Base-by-base conservation (phyloP, 768 basidiomycete genomes). In the Cystofilobasidium macerans region DNA sequence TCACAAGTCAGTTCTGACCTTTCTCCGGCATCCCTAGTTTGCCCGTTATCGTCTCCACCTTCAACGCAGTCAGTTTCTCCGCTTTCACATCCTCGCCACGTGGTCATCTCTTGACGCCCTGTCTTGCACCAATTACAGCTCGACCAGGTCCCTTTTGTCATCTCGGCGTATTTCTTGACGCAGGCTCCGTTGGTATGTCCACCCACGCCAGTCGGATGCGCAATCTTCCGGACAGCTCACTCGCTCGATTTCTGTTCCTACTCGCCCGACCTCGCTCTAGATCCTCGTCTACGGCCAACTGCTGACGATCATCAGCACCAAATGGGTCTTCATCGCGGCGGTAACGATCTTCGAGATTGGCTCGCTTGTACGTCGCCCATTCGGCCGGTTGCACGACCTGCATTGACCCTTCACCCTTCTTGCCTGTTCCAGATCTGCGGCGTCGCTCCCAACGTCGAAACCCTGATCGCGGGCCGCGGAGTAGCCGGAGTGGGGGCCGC, bases 401-500 rank as follows among this genome's bases (percentile, higher is more conserved):
- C 38, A 40, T 40, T 40, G 8, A 7, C 36, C 36, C 36, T 14
- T 14, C 36, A 38, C 36, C 36, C 36, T 38, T 14, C 42, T 14
- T 42, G 42, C 42, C 36, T 38, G 7, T 13, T 16, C 14, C 42
- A 42, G 42, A 42, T 42, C 43, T 81, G 80, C 70, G 81, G 78
- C 35, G 74, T 77, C 0, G 72, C 76, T 0, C 72, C 73, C 0
- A 28, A 32, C 1, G 28, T 14, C 3, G 40, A 66, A 9, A 48
- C 61, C 7, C 59, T 66, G 2, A 66, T 66, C 47, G 60, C 61
- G 24, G 65, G 65, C 51, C 73, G 81, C 22, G 80, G 81, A 0
- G 69, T 82, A 42, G 74, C 78, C 3, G 81, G 81, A 14, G 65
- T 80, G 2, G 81, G 81, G 2, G 80, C 78, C 0, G 77, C 78